phyloP scores from a whole-genome alignment of 2,329 filamentous ascomycete species.

The Colletotrichum theobromicola region DNA sequence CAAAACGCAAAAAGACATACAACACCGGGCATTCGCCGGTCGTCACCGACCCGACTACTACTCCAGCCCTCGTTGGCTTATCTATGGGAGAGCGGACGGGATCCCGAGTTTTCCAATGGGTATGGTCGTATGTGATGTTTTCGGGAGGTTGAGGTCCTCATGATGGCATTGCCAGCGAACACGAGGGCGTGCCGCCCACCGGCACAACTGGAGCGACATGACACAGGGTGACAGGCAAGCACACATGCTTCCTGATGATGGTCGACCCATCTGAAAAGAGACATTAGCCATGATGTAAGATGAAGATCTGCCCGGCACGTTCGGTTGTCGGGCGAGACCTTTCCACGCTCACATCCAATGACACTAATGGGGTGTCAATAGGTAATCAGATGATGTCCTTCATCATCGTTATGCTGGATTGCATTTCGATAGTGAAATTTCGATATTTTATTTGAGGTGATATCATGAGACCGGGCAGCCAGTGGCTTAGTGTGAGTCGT shows the following conservation, averaged over 20 bases:
- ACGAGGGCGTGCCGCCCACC: background rate
- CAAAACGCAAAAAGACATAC: background rate
- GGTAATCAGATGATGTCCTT: background rate
- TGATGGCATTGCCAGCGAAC: background rate
- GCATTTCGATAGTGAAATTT: background rate
- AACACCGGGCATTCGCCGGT: background rate
- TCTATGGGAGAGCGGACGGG: slow-evolving; percentile 3
- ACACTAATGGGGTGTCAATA: background rate
- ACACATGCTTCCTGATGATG: background rate
- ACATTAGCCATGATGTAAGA: background rate
- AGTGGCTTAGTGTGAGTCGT: background rate
- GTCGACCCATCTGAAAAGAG: background rate
- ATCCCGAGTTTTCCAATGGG: slow-evolving; percentile 5
- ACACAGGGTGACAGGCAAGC: background rate
- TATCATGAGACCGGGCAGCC: background rate
- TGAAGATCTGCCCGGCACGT: background rate
- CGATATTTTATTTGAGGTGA: background rate
- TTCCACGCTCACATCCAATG: background rate
- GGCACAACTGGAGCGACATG: background rate
- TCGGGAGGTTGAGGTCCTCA: accelerated
- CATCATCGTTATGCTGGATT: background rate
- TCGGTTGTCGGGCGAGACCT: background rate
- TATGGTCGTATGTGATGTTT: background rate
- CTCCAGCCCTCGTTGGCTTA: background rate
- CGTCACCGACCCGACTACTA: slow-evolving; percentile 2